Conservation (phyloP, 139 green algal species). For the Chlorella vulgaris region DNA sequence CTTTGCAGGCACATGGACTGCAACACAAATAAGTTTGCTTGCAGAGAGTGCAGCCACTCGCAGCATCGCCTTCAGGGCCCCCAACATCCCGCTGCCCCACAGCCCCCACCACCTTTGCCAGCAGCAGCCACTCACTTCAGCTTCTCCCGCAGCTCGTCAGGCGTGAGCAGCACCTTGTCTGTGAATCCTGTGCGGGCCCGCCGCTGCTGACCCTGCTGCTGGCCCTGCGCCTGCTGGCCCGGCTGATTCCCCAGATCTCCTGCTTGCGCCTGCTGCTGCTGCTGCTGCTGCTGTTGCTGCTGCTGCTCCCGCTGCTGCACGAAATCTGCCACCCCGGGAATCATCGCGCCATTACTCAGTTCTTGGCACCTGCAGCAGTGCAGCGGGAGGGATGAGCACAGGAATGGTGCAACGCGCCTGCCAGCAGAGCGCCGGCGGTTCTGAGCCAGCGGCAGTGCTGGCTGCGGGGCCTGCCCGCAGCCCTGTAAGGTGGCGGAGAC, state of each 20-base stretch:
- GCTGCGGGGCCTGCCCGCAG: no score
- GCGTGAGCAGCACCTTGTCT: slow-evolving; percentile 59
- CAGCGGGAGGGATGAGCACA: no score
- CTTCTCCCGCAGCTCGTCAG: slow-evolving; percentile 77
- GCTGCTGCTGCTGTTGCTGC: background rate
- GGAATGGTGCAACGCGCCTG: no score
- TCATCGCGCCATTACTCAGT: slow-evolving; percentile 85
- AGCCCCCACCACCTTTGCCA: background rate
- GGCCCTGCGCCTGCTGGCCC: background rate
- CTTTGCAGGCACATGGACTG: no score
- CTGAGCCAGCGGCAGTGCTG: no score
- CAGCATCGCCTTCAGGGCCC: background rate
- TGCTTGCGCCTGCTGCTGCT: no score
- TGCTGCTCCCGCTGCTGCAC: slow-evolving; percentile 34
- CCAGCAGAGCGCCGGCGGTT: no score
- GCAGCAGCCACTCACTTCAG: slow-evolving; percentile 43
- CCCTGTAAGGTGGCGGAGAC: no score
- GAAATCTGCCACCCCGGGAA: slow-evolving; percentile 78
- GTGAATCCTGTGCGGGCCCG: slow-evolving; percentile 37
- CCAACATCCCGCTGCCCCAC: background rate
- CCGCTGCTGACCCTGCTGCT: background rate
- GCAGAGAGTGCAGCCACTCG: background rate
- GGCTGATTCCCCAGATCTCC: no score
- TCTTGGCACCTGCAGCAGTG: slow-evolving; percentile 77
- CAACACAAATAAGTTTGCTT: no score